Base-by-base conservation (phyloP, 1,139 yeast species). In the Geotrichum histeridarum region DNA sequence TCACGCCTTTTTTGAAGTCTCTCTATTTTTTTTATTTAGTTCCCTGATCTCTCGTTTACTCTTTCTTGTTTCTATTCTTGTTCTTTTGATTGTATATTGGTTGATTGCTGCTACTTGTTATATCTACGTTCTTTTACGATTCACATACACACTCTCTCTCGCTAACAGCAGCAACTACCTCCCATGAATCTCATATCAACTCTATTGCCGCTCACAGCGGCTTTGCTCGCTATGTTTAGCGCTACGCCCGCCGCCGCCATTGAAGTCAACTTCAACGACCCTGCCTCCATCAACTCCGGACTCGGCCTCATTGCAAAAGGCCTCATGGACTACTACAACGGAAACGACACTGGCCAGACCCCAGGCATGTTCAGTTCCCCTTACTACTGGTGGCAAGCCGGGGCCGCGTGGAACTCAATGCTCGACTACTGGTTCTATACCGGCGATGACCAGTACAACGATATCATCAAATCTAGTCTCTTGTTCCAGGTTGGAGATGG, bases 341-440 rank as follows among this genome's bases (percentile, higher is more conserved):
- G 93, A 17, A 69, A 70, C 55, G 69, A 74, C 47, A 51, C 67
- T 1, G 76, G 76, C 63, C 73, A 87, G 27, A 76, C 84, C 12
- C 78, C 86, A 32, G 96, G 96, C 39, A 79, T 82, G 84, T 88
- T 89, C 68, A 73, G 77, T 12, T 67, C 75, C 59, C 95, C 95
- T 1, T 86, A 86, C 73, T 87, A 85, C 74, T 89, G 96, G 96
- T 89, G 96, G 95, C 86, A 85, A 73, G 93, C 94, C 45, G 96
- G 95, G 60, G 95, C 89, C 56, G 89, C 87, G 0, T 84, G 88
- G 82, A 91, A 91, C n/a, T 79, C 88, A 8, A 65, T 88, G 71
- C 72, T 88, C 52, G 91, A 85, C 67, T 84, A 82, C 66, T 75
- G 83, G 64, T 78, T 73, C 61, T 78, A 79, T 66, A 82, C 89